A percentile compares a stretch with the other conserved stretches of the same genome.
Evolutionary conservation across 257 asterid species (phyloP).

Genomic region (Prunella vulgaris): DNA sequence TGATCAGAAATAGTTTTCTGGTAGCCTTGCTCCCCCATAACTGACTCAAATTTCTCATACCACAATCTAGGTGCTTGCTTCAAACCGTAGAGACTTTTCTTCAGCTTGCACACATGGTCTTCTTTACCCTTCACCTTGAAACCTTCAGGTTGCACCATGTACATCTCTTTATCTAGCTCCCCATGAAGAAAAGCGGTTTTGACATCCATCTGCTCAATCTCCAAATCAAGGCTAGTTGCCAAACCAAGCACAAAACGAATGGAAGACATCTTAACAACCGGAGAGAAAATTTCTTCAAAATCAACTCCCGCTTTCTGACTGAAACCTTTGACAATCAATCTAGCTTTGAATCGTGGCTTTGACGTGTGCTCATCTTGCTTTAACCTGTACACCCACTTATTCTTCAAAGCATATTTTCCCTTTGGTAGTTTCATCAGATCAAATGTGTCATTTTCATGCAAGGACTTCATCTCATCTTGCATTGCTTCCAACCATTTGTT

Average conservation of each 20-base stretch:
- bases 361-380: too few species aligned
- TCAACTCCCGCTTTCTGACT: too few species aligned
- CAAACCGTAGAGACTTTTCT: not conserved
- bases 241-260: not conserved
- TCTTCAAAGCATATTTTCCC: not conserved
- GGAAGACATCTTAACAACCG: not conserved
- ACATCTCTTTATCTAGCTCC: not conserved
- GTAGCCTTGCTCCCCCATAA: too few species aligned
- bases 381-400: not conserved
- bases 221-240: not conserved
- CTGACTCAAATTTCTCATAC: too few species aligned
- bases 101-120: not conserved
- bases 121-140: not conserved
- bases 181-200: not conserved
- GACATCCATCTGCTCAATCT: not conserved
- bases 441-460: not conserved
- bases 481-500: conserved; percentile 6
- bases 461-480: not conserved
- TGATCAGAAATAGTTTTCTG: not conserved
- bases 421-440: conserved; percentile 4
- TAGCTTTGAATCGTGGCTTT: too few species aligned
- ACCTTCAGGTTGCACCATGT: not conserved
- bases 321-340: not conserved
- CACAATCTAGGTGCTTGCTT: too few species aligned
- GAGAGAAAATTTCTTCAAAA: not conserved